Evolutionary conservation across 345 rosid species (phyloP).

Genomic region (Passiflora organensis): DNA sequence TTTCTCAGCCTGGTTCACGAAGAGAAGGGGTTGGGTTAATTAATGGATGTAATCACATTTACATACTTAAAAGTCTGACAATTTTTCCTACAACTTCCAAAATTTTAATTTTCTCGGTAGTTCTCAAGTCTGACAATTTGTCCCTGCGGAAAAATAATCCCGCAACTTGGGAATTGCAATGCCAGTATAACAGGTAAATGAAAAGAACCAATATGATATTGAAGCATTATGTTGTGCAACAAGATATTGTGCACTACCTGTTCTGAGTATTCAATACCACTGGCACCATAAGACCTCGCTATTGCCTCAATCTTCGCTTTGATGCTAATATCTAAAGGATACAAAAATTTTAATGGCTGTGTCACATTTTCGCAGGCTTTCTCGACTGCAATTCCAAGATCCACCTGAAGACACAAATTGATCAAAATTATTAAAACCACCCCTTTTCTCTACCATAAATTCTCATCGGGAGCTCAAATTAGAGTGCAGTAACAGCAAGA

Average conservation of each 20-base stretch:
- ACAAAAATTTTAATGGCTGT: conserved; percentile 67
- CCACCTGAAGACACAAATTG: conserved; percentile 47
- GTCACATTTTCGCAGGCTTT: conserved; percentile 73
- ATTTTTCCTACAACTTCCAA: no score
- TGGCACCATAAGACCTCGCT: conserved; percentile 93
- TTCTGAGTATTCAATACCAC: conserved; percentile 83
- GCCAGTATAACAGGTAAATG: no score
- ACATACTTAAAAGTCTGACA: no score
- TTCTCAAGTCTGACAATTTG: no score
- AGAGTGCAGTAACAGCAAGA: background rate
- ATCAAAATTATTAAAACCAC: background rate
- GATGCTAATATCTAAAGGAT: conserved; percentile 71
- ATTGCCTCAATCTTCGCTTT: conserved; percentile 88
- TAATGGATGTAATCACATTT: no score
- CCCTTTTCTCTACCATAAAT: background rate
- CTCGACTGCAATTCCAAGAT: conserved; percentile 90
- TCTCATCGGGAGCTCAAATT: background rate
- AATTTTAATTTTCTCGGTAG: no score
- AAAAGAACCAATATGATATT: no score
- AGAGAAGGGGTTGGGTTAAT: no score
- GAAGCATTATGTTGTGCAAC: background rate
- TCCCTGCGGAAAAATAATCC: no score
- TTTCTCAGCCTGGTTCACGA: conserved; percentile 90
- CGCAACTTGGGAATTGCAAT: background rate
- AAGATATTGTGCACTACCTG: conserved; percentile 45